Base-by-base conservation (phyloP, 768 basidiomycete species). In the Gyrodon lividus region DNA sequence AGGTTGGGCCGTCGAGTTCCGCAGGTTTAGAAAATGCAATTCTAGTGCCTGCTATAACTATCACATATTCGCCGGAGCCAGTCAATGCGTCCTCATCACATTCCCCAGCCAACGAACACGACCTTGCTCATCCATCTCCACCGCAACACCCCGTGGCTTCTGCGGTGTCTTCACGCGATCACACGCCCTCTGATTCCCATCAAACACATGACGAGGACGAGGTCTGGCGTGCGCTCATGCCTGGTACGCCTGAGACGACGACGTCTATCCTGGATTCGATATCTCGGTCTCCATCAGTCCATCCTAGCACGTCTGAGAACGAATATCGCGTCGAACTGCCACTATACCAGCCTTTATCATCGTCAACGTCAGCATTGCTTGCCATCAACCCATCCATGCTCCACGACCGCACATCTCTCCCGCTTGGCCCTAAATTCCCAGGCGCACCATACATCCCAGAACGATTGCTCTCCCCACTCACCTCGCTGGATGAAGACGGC, bases 191-290 rank as follows among this genome's bases (percentile, higher is more conserved):
- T 5, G 56, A 53, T 17, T 48, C 38, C 5, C 35, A 43, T 16
- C 54, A 24, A 1, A 20, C 38, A n/a, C 54, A 46, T 39, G 66
- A 64, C 12, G 62, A 68, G 34, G 54, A 56, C 8, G 66, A 62
- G 19, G 58, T 64, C 6, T 52, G 47, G 58, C 48, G n/a, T 33
- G 35, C 57, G 16, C 64, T 67, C n/a, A 20, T 63, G 40, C 28
- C 40, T 5, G 43, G n/a, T 4, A 20, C n/a, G 4, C 60, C 65
- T 13, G 45, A 47, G 12, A 33, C 46, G n/a, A 57, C 28, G 28
- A 57, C 60, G 16, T 56, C 58, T 0, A 6, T 19, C 7, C 40
- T 33, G 10, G 45, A 20, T 16, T 20, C 48, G 6, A 4, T 24
- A 0, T 50, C 57, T 9, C 50, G 24, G 13, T 39, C 43, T 6